Evolutionary conservation across 2,329 filamentous ascomycete species (phyloP).

Genomic region (Orbilia ellipsospora): DNA sequence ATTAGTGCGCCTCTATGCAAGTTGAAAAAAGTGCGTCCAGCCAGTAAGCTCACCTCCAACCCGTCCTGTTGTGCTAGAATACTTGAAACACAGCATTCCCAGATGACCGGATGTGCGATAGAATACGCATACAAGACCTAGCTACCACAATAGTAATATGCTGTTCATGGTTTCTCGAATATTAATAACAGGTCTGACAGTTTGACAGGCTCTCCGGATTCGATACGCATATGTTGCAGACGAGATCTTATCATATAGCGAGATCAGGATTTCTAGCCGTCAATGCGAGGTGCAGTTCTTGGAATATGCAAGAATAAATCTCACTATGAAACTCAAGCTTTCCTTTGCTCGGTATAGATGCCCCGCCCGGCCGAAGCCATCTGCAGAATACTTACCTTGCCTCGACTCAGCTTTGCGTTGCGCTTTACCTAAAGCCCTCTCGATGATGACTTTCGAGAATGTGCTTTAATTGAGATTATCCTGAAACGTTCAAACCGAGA

Average conservation of each 20-base stretch:
- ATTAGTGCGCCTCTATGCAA: conserved; percentile 42
- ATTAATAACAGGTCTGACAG: conserved; percentile 20
- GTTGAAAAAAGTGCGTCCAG: conserved; percentile 17
- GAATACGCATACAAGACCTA: conserved; percentile 15
- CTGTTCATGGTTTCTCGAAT: too few relatives aligned
- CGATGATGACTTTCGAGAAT: conserved; percentile 28
- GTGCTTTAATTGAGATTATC: conserved; percentile 12
- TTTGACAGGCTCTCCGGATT: conserved; percentile 42
- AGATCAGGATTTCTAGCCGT: conserved; percentile 51
- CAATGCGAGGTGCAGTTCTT: background rate
- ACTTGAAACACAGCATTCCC: conserved; percentile 42
- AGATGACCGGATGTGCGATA: conserved; percentile 23
- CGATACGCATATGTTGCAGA: conserved; percentile 19
- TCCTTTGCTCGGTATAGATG: too few relatives aligned
- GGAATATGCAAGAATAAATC: conserved; percentile 27
- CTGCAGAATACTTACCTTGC: too few relatives aligned
- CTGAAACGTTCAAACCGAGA: conserved; percentile 37
- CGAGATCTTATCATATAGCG: conserved; percentile 43
- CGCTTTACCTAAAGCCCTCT: conserved; percentile 50
- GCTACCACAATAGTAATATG: background rate
- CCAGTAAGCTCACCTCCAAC: conserved; percentile 44
- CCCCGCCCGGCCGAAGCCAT: too few relatives aligned
- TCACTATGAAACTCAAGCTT: conserved; percentile 31
- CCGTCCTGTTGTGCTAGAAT: conserved; percentile 33
- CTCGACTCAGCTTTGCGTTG: background rate